These are phyloP conservation scores for Ophiocordyceps unilateralis DNA, from an alignment of 2,329 filamentous ascomycete species.

Conservation along the genomic window DNA sequence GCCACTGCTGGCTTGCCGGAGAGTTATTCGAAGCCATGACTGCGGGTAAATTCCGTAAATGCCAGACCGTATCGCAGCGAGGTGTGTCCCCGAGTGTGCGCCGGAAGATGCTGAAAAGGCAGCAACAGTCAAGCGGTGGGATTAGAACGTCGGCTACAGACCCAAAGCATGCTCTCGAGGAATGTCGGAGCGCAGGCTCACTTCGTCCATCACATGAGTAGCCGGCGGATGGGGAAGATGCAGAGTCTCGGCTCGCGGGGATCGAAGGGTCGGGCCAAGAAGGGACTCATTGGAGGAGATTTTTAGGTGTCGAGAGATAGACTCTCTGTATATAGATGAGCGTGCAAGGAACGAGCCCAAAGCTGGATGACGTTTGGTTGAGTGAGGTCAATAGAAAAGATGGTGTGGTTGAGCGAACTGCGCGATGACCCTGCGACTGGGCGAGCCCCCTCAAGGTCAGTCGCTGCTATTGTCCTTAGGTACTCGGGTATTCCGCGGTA, in stretches of 20 bases:
- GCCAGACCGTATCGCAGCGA: background rate
- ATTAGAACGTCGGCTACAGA: conserved; percentile 9
- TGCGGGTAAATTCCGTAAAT: background rate
- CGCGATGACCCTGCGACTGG: conserved; percentile 4
- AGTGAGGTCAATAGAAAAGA: background rate
- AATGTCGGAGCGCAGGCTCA: conserved; percentile 11
- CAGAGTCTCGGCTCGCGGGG: conserved; percentile 18
- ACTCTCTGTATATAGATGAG: too few relatives aligned
- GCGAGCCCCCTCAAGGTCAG: conserved; percentile 7
- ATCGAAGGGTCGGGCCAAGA: conserved; percentile 16
- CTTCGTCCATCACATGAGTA: conserved; percentile 17
- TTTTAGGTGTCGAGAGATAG: conserved; percentile 5
- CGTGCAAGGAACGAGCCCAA: too few relatives aligned
- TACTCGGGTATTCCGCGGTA: too few relatives aligned
- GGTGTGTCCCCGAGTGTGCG: background rate
- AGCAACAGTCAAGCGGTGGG: background rate
- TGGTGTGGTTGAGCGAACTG: conserved; percentile 3
- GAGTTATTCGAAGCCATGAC: conserved; percentile 5
- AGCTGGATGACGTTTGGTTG: background rate
- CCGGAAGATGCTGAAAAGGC: too few relatives aligned
- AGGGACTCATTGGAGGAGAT: conserved; percentile 19
- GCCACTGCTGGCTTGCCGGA: conserved; percentile 20
- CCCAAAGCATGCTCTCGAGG: conserved; percentile 18
- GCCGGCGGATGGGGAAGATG: conserved; percentile 9
- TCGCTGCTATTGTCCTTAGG: background rate